Evolutionary conservation across 1,284 basidiomycete species (phyloP).

Genomic region (Lentinus polychrous): DNA sequence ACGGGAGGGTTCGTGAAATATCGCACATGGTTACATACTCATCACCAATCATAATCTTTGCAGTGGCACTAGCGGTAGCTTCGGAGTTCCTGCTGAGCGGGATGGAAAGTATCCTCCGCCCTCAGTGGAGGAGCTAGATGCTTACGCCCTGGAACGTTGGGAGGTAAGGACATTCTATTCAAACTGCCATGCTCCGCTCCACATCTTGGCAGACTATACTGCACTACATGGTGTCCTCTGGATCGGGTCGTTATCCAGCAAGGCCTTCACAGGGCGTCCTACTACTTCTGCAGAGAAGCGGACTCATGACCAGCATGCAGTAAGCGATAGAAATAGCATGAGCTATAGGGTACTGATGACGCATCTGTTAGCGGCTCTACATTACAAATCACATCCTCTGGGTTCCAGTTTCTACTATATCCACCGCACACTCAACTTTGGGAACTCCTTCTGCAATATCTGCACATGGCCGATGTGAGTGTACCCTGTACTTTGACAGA

Average conservation of each 20-base stretch:
- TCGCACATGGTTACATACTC: background rate
- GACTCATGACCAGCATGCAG: constrained; percentile 75
- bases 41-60: constrained; percentile 7
- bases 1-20: constrained; percentile 74
- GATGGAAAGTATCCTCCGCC: constrained; percentile 51
- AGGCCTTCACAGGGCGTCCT: constrained; percentile 79
- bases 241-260: constrained; percentile 59
- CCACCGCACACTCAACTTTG: constrained; percentile 98
- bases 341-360: background rate
- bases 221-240: constrained; percentile 98
- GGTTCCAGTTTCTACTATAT: constrained; percentile 96
- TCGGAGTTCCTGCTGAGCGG: constrained; percentile 77
- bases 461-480: constrained; percentile 72
- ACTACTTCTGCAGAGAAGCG: constrained; percentile 76
- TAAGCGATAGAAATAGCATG: constrained; percentile 24
- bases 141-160: constrained; percentile 89
- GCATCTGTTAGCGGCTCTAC: constrained; percentile 35
- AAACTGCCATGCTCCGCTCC: constrained; percentile 7
- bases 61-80: constrained; percentile 86
- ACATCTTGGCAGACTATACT: constrained; percentile 70
- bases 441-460: constrained; percentile 90
- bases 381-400: constrained; percentile 86
- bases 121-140: constrained; percentile 66
- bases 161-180: constrained; percentile 52
- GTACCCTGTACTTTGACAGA: constrained; percentile 6